Base-by-base conservation (phyloP, 345 rosid genomes). In the Populus ilicifolia region DNA sequence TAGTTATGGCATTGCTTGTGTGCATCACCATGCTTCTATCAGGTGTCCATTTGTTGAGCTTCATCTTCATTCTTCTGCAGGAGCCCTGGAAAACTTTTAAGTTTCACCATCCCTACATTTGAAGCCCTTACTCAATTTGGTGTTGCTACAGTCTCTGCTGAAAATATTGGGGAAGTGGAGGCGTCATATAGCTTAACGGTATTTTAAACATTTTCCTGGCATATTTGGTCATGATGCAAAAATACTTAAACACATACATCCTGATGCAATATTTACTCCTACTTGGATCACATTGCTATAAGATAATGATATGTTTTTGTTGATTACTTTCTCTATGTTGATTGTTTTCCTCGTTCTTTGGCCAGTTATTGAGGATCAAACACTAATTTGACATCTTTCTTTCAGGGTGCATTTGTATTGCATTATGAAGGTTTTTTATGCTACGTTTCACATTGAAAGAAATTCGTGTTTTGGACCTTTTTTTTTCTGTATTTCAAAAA, bases 161-260 rank as follows among this genome's bases (percentile, higher is more conserved):
- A 79, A 84, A 93, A 92, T 73, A 92, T 78, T 2, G 97, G 99
- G 85, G 91, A 90, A 85, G 86, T 93, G 67, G 97, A 96, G 86
- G 98, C 98, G 48, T 96, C 98, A 7, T 96, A 92, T 77, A 90
- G 97, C 88, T 88, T 96, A 86, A 89, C 93, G 89, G 98, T 94
- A 89, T 12, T 29, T 56, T 63, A 16, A 72, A 73, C 8, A 48
- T 36, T 8, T 30, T 11, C 46, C 20, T 66, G 14, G 56, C 23
- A 75, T 72, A 13, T 54, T 75, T 48, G 59, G 11, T 69, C 39
- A 21, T 59, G 63, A 36, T 35, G 30, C 44, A 35, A n/a, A 36
- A 72, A 48, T 18, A 17, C 29, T 44, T 29, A 20, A 59, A 66
- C 72, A 67, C 48, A 61, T 23, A 20, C 43, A 13, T 21, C 11